These are phyloP conservation scores for Penicillium longicatenatum DNA, from an alignment of 495 filamentous ascomycete species.

Conservation along the genomic window DNA sequence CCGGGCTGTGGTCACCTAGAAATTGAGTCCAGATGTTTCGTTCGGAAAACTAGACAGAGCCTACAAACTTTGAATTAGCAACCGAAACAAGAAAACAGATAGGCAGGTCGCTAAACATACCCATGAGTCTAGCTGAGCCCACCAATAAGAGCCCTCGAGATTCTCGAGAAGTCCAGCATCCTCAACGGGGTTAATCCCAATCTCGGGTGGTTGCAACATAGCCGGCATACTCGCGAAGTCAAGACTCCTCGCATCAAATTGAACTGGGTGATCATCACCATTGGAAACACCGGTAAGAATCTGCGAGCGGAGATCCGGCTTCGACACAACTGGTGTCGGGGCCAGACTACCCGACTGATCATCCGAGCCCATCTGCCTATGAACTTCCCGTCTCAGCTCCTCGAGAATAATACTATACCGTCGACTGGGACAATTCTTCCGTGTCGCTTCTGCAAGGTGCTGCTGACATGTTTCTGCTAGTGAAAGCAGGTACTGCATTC, in stretches of 20 bases:
- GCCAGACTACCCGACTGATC: constrained; percentile 10
- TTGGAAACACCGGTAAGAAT: constrained; percentile 8
- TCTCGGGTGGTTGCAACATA: constrained; percentile 19
- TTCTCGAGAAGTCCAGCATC: constrained; percentile 30
- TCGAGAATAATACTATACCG: constrained; percentile 55
- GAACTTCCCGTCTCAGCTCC: constrained; percentile 47
- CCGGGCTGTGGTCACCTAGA: constrained; percentile 1
- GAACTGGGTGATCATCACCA: constrained; percentile 3
- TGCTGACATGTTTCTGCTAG: constrained; percentile 50
- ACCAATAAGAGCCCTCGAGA: constrained; percentile 34
- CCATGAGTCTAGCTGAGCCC: constrained; percentile 36
- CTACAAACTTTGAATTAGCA: constrained; percentile 14
- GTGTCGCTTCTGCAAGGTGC: constrained; percentile 51
- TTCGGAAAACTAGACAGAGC: constrained; percentile 29
- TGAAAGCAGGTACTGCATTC: constrained; percentile 36
- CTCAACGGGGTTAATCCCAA: constrained; percentile 25
- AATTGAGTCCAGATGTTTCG: constrained; percentile 25
- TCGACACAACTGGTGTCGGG: constrained; percentile 3
- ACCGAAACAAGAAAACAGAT: background rate
- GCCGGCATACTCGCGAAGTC: constrained; percentile 20
- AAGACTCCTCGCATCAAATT: constrained; percentile 20
- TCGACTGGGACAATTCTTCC: constrained; percentile 52
- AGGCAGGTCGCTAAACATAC: constrained; percentile 17
- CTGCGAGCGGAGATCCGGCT: constrained; percentile 3
- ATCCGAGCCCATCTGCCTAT: constrained; percentile 36